A percentile compares a stretch with the other conserved stretches of the same genome.
phyloP scores from a whole-genome alignment of 2,329 filamentous ascomycete genomes.

The Furcasterigmium furcatum region DNA sequence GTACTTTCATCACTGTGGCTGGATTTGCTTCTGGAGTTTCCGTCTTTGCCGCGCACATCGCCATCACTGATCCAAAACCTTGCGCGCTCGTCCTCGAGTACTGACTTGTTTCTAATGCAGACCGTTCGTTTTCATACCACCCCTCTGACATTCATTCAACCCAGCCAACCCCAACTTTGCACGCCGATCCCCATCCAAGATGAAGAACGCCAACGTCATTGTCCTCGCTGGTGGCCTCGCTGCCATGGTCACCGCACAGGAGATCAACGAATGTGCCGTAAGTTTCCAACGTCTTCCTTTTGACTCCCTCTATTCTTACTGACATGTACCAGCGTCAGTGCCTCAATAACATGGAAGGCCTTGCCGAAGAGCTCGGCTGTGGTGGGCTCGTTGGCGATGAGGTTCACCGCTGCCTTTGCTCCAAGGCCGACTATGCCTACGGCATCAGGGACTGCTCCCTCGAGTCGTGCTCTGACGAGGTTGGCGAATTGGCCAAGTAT shows the following conservation, averaged over 20 bases:
- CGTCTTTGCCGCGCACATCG: too few relatives aligned
- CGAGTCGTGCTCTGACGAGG: conserved; percentile 33
- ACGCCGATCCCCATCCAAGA: conserved; percentile 27
- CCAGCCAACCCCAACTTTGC: not conserved
- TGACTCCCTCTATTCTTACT: conserved; percentile 5
- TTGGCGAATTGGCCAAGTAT: conserved; percentile 33
- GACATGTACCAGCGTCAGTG: conserved; percentile 40
- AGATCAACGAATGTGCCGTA: conserved; percentile 47
- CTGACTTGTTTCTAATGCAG: not conserved
- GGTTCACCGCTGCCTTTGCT: conserved; percentile 44
- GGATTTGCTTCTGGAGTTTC: too few relatives aligned
- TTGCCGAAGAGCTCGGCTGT: conserved; percentile 43
- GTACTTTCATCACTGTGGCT: too few relatives aligned
- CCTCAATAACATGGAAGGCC: conserved; percentile 44
- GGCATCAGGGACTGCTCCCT: conserved; percentile 49
- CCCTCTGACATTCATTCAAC: not conserved
- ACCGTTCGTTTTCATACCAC: not conserved
- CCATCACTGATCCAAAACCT: too few relatives aligned
- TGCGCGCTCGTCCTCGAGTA: too few relatives aligned
- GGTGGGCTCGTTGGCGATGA: conserved; percentile 11
- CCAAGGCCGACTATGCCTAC: conserved; percentile 41
- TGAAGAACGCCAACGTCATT: conserved; percentile 39
- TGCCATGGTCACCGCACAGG: conserved; percentile 34
- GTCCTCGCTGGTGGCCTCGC: conserved; percentile 38
- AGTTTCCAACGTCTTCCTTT: conserved; percentile 24